Evolutionary conservation across 2,329 filamentous ascomycete genomes (phyloP).

Genomic region (Fusarium austroafricanum): DNA sequence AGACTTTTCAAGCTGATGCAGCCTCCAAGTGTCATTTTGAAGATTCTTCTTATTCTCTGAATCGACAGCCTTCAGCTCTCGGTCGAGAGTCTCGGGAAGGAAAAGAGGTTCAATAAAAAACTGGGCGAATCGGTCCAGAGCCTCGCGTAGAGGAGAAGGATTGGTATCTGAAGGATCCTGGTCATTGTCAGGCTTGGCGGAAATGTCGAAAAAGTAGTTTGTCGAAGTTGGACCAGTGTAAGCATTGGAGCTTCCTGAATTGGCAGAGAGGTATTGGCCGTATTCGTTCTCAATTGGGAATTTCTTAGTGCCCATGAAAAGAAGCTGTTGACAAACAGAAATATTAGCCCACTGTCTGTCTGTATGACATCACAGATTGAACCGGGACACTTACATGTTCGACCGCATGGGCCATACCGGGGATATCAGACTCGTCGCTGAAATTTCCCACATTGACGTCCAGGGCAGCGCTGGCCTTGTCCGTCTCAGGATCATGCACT

Average conservation of each 20-base stretch:
- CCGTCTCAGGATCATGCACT: slow-evolving; percentile 93
- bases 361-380: background rate
- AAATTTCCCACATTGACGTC: slow-evolving; percentile 98
- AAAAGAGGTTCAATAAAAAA: slow-evolving; percentile 94
- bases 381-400: slow-evolving; percentile 73
- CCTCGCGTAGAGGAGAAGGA: slow-evolving; percentile 76
- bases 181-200: slow-evolving; percentile 77
- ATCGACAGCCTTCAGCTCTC: slow-evolving; percentile 89
- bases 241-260: slow-evolving; percentile 93
- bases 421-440: slow-evolving; percentile 90
- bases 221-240: slow-evolving; percentile 94
- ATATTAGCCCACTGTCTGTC: slow-evolving; percentile 24
- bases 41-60: slow-evolving; percentile 99
- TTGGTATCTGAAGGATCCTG: slow-evolving; percentile 66
- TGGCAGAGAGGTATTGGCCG: slow-evolving; percentile 88
- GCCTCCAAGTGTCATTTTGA: slow-evolving; percentile 87
- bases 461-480: slow-evolving; percentile 95
- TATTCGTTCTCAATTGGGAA: slow-evolving; percentile 97
- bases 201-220: slow-evolving; percentile 98
- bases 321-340: slow-evolving; percentile 60
- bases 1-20: slow-evolving; percentile 88
- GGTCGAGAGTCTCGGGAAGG: slow-evolving; percentile 83
- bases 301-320: slow-evolving; percentile 99
- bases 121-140: slow-evolving; percentile 90
- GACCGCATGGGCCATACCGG: slow-evolving; percentile 94